phyloP scores from a whole-genome alignment of 768 basidiomycete genomes.

The Mycena amicta region DNA sequence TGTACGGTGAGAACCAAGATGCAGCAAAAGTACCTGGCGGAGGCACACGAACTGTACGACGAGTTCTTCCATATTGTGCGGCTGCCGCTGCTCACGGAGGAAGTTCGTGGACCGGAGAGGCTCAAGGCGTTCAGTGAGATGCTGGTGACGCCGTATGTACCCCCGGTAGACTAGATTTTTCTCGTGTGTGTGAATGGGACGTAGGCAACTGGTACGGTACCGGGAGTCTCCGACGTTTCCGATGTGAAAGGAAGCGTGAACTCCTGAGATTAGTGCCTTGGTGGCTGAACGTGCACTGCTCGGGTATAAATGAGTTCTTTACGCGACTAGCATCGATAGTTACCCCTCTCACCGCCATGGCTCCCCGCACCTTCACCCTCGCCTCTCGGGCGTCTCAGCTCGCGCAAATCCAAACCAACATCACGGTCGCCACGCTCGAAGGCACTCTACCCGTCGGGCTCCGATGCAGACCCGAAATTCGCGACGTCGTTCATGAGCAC shows the following conservation, averaged over 20 bases:
- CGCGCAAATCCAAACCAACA: slow-evolving; percentile 87
- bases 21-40: slow-evolving; percentile 97
- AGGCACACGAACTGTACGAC: slow-evolving; percentile 96
- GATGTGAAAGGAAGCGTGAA: no score
- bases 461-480: slow-evolving; percentile 33
- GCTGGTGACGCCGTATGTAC: slow-evolving; percentile 80
- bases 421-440: slow-evolving; percentile 67
- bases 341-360: slow-evolving; percentile 2
- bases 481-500: slow-evolving; percentile 37
- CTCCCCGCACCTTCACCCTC: slow-evolving; percentile 62
- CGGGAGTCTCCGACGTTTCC: no score
- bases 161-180: no score
- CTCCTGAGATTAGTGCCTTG: not conserved
- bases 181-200: no score
- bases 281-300: not conserved
- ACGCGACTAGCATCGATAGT: not conserved
- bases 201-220: no score
- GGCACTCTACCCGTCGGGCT: slow-evolving; percentile 54
- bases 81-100: slow-evolving; percentile 92
- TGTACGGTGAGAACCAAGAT: slow-evolving; percentile 93
- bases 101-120: slow-evolving; percentile 94
- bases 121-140: slow-evolving; percentile 91
- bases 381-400: slow-evolving; percentile 89
- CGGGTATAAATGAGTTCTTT: not conserved
- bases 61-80: slow-evolving; percentile 98